Base-by-base conservation (phyloP, 192 early-diverging fungal genomes). In the Coemansia erecta region DNA sequence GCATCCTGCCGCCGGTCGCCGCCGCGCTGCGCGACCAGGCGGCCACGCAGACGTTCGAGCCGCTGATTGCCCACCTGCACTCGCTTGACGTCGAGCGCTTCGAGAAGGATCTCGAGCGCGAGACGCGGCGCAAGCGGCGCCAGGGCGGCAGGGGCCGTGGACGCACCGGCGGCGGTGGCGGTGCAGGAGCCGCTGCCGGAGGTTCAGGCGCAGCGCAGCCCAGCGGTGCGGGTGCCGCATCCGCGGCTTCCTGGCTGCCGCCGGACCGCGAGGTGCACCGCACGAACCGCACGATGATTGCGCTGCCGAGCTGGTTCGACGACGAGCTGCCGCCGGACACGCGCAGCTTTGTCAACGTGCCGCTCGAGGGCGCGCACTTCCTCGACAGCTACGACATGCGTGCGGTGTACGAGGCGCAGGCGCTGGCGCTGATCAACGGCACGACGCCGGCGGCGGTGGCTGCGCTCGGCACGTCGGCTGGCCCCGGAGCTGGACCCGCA, bases 21-120 rank as follows among this genome's bases (percentile, higher is more conserved):
- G 53, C 44, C 0, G 77, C 81, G 37, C 48, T 85, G 1, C 84
- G 88, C 10, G 82, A 84, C 24, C 58, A 72, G 28, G 60, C 72
- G 19, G 47, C 63, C 1, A 66, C 85, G 8, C 74, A 87, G 21
- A 74, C 78, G 14, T 85, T 87, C 58, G 82, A 85, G n/a, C 87
- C 86, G 12, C 73, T 87, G 14, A 77, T 88, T 8, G 73, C 82
- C 17, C 84, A 91, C 53, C 54, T 89, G 46, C 81, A 86, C 4
- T 83, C 86, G 35, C 81, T 82, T 2, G 89, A 90, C 57, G 83
- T 92, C 22, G 90, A 93, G 59, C 87, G 91, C 31, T 83, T 90
- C 58, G 93, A 94, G 60, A 85, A 86, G 68, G 92, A 96, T 58
- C 77, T 86, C 2, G 89, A 93, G 52, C 78, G 93, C 53, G 92